phyloP scores from a whole-genome alignment of 805 yeast species.

The Kazachstania kunashirensis region DNA sequence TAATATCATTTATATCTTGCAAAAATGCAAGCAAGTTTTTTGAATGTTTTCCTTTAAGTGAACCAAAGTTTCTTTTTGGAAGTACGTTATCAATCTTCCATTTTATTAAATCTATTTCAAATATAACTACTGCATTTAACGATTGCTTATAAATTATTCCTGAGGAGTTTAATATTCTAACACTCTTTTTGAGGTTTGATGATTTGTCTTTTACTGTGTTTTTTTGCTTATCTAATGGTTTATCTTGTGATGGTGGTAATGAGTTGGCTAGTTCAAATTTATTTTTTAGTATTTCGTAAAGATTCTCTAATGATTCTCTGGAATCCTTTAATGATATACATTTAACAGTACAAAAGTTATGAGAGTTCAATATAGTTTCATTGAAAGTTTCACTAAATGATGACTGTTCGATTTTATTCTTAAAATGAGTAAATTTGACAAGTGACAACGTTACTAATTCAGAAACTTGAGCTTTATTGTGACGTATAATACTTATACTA shows the following conservation, averaged over 20 bases:
- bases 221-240: not conserved
- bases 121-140: slow-evolving; percentile 9
- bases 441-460: slow-evolving; percentile 2
- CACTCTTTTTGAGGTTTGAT: slow-evolving; percentile 17
- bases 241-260: not conserved
- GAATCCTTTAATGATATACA: not conserved
- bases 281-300: not conserved
- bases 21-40: slow-evolving; percentile 11
- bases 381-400: slow-evolving; percentile 1
- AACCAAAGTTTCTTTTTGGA: slow-evolving; percentile 13
- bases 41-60: slow-evolving; percentile 5
- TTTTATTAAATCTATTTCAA: slow-evolving; percentile 10
- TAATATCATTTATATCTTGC: slow-evolving; percentile 7
- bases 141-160: slow-evolving; percentile 16
- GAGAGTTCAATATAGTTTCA: not conserved
- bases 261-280: too few species aligned
- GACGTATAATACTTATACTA: slow-evolving; percentile 1
- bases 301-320: not conserved
- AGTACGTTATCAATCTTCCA: slow-evolving; percentile 9
- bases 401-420: not conserved
- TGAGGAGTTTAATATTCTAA: slow-evolving; percentile 22
- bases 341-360: not conserved
- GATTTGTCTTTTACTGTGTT: not conserved
- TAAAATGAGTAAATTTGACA: not conserved
- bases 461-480: not conserved